phyloP scores from a whole-genome alignment of 768 basidiomycete species.

The Gymnopilus junonius region DNA sequence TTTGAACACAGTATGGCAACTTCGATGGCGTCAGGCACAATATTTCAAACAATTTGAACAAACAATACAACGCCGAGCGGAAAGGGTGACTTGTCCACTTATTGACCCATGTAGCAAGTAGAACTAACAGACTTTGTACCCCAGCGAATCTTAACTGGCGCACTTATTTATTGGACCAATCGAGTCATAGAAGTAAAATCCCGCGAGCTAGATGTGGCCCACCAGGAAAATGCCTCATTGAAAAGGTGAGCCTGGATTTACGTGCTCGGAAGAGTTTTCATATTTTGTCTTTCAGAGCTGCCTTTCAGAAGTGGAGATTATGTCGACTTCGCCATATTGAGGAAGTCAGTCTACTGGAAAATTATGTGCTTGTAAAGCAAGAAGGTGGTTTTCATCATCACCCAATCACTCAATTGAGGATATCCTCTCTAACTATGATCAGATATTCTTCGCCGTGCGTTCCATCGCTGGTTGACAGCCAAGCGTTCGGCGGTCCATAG shows the following conservation, averaged over 20 bases:
- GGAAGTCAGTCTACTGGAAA: slow-evolving; percentile 80
- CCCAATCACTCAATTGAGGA: too few species aligned
- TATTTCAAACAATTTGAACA: slow-evolving; percentile 49
- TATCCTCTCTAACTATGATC: slow-evolving; percentile 8
- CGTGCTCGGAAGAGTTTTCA: not conserved
- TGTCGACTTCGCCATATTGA: slow-evolving; percentile 67
- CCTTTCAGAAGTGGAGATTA: slow-evolving; percentile 73
- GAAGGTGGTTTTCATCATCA: slow-evolving; percentile 55
- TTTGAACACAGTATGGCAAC: slow-evolving; percentile 49
- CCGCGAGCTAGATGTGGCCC: slow-evolving; percentile 67
- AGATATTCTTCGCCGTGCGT: slow-evolving; percentile 73
- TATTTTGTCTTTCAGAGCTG: slow-evolving; percentile 41
- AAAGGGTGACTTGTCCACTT: slow-evolving; percentile 33
- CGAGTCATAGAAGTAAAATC: slow-evolving; percentile 75
- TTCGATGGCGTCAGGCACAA: slow-evolving; percentile 38
- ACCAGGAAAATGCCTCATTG: slow-evolving; percentile 40
- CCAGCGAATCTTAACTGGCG: slow-evolving; percentile 56
- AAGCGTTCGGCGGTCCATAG: slow-evolving; percentile 66
- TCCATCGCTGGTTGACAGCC: slow-evolving; percentile 70
- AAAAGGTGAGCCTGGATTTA: slow-evolving; percentile 32
- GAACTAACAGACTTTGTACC: not conserved
- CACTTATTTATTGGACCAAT: slow-evolving; percentile 68
- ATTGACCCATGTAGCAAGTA: not conserved
- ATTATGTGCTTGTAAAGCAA: slow-evolving; percentile 77
- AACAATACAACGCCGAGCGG: slow-evolving; percentile 40